Conservation (phyloP, 805 yeast genomes). For the Kluyveromyces wickerhamii region DNA sequence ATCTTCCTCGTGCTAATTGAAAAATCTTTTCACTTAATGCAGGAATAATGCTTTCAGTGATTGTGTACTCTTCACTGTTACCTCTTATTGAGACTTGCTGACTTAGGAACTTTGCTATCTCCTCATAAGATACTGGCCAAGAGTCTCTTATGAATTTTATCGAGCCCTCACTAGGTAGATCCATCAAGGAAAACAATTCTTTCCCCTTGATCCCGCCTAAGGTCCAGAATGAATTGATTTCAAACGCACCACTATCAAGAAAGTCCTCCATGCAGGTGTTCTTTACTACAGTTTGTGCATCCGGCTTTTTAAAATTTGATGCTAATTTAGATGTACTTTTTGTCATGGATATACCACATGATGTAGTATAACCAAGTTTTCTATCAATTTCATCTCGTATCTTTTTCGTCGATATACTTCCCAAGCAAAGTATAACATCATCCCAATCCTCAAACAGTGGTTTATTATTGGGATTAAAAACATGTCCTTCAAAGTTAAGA, state of each 20-base stretch:
- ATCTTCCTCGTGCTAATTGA: slow-evolving; percentile 57
- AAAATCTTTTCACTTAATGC: slow-evolving; percentile 48
- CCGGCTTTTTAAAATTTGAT: slow-evolving; percentile 78
- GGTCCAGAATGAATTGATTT: slow-evolving; percentile 74
- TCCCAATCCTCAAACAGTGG: slow-evolving; percentile 58
- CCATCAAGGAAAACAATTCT: slow-evolving; percentile 40
- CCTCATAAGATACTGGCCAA: slow-evolving; percentile 35
- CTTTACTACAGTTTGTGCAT: slow-evolving; percentile 70
- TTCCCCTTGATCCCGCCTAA: slow-evolving; percentile 88
- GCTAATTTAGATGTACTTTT: slow-evolving; percentile 82
- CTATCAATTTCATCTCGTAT: slow-evolving; percentile 46
- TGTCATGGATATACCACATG: slow-evolving; percentile 76
- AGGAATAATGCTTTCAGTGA: slow-evolving; percentile 36
- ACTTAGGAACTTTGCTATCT: slow-evolving; percentile 17
- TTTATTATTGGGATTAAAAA: slow-evolving; percentile 13
- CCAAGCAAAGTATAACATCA: slow-evolving; percentile 62
- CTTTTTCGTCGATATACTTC: slow-evolving; percentile 48
- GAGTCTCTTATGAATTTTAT: slow-evolving; percentile 45
- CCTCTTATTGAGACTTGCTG: slow-evolving; percentile 8
- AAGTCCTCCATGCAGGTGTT: slow-evolving; percentile 43
- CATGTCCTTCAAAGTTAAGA: slow-evolving; percentile 17
- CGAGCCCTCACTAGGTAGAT: slow-evolving; percentile 40
- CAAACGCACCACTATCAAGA: slow-evolving; percentile 42
- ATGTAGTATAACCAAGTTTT: slow-evolving; percentile 72
- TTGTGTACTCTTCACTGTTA: slow-evolving; percentile 9